Evolutionary conservation across 2,329 filamentous ascomycete genomes (phyloP), one percentile per base, ranked within the genome.

Genomic region (Epichloe coenophiala): DNA sequence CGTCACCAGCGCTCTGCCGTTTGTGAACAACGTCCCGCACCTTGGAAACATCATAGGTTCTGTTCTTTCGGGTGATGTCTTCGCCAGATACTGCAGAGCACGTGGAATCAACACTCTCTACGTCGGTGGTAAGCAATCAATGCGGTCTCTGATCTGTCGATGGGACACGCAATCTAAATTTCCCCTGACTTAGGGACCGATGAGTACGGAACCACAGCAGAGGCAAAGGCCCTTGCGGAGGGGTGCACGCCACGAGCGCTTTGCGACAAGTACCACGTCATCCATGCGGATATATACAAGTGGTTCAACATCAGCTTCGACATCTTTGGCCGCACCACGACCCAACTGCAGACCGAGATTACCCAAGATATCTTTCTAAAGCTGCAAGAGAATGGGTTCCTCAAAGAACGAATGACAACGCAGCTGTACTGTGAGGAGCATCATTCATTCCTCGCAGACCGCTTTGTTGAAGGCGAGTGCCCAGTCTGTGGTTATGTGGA

Each of bases 301-400:
- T 94, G 88, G 86, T 95, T 95, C 69, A 79, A 87, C 60, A 88
- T 95, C 61, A 80, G 76, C 45, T 95, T 95, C 62, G 88, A 95
- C 68, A 82, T 88, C 65, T 95, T 94, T 62, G 89, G 88, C 51
- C 82, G 87, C 49, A 95, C 89, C 5, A 86, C 88, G 2, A 95
- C 88, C 12, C 68, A 78, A 51, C 77, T 88, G 59, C 88, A 95
- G 67, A 94, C 87, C 19, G 78, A 86, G 55, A 94, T 95, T 58
- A 84, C 86, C 3, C 88, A 95, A 66, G 78, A 84, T 53, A 87
- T 95, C 54, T 95, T 95, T 68, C 71, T 74, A 48, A 81, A 86
- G 64, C 76, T 95, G 15, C 73, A 87, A 68, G 76, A 88, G 53
- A 93, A 94, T 59, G 87, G 85, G 19, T 91, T 80, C 62, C 71